Evolutionary conservation across 768 basidiomycete genomes (phyloP), one percentile per base, ranked within the genome.

Genomic region (Hypsizygus marmoreus): DNA sequence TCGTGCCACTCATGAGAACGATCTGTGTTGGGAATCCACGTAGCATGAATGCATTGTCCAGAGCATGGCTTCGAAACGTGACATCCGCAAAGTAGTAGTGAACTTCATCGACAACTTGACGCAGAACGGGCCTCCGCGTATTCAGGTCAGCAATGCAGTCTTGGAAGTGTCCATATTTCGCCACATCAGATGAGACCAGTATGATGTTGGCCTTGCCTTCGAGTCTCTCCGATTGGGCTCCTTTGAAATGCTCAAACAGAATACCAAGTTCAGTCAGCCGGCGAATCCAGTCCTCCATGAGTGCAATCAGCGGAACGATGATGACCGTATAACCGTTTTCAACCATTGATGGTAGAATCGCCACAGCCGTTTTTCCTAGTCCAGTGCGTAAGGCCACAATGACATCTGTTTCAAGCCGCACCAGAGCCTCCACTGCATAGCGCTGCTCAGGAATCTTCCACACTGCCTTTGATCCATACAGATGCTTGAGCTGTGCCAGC

Each of bases 361-460:
- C 57, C 1, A 58, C 30, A 54, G 61, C 51, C 0, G 60, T 58
- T 38, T 67, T 69, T 1, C 67, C 65, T 9, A 46, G 33, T 2
- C 59, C 57, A 3, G 67, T 66, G 0, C 42, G 45, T 4, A 60
- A 40, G 1, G 62, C 42, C 0, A 53, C 47, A 13, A 67, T 30
- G 10, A 67, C 45, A 25, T 69, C 63, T 0, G 40, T 31, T 17
- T 57, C 1, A 7, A 33, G 22, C 8, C 41, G 26, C 2, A 59
- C n/a, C 0, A 57, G 14, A 0, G 54, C 50, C 2, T 39, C 2
- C 3, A 65, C 40, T 1, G 59, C 57, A 0, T 53, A 4, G 13
- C 34, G 12, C 42, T 67, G 66, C 7, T 39, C 14, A 1, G 22
- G 5, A 2, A 42, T 43, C 4, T 20, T 43, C 62, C 64, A 62